These are phyloP conservation scores for Solanum hybrid DNA, from an alignment of 305 asterid species.

Conservation along the genomic window DNA sequence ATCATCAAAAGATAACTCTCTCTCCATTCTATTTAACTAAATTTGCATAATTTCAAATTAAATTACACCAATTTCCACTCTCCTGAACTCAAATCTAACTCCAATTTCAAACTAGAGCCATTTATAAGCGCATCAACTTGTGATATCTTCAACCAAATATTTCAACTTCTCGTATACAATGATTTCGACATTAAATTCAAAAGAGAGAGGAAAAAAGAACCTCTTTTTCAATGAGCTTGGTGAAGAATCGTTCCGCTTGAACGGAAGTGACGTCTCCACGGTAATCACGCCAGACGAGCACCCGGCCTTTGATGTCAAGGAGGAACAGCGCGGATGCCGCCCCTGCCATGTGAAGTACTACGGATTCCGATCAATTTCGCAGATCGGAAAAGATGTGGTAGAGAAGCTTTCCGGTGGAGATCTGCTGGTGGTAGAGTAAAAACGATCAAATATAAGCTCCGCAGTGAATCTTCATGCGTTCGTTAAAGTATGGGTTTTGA, in stretches of 20 bases:
- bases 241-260: slow-evolving; percentile 81
- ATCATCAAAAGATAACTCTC: background rate
- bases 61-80: background rate
- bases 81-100: background rate
- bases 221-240: slow-evolving; percentile 82
- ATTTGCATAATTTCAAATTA: background rate
- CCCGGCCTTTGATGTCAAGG: slow-evolving; percentile 81
- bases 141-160: background rate
- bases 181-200: background rate
- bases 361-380: background rate
- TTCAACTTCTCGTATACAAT: background rate
- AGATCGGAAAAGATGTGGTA: background rate
- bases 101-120: background rate
- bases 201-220: slow-evolving; percentile 14
- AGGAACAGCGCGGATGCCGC: slow-evolving; percentile 99
- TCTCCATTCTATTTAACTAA: background rate
- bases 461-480: background rate
- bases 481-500: background rate
- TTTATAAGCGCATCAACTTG: background rate
- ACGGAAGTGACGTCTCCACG: slow-evolving; percentile 80
- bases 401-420: background rate
- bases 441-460: background rate
- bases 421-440: background rate
- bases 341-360: slow-evolving; percentile 44
- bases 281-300: slow-evolving; percentile 88